phyloP scores from a whole-genome alignment of 345 rosid genomes.

The Syzygium aqueum region DNA sequence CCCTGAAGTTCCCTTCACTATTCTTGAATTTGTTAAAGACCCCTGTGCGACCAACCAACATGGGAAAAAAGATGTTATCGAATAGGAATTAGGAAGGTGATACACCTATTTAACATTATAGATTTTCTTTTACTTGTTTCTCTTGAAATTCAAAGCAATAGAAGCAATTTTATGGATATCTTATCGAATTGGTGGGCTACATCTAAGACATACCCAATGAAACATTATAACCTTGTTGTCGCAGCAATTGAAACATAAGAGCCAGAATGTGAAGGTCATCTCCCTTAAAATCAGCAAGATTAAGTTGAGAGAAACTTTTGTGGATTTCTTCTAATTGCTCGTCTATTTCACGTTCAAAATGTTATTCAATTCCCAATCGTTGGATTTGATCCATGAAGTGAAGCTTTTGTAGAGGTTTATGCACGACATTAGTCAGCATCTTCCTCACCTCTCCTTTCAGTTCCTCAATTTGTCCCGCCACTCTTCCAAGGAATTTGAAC shows the following conservation, averaged over 20 bases:
- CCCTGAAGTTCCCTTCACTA: neutral
- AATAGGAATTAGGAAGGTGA: neutral
- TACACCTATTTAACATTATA: neutral
- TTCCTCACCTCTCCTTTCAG: constrained; percentile 7
- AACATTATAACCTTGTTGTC: neutral
- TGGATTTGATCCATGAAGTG: constrained; percentile 21
- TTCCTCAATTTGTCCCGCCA: neutral
- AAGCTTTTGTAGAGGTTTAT: neutral
- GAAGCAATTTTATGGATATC: neutral
- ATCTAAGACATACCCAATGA: neutral
- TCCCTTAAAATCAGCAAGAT: neutral
- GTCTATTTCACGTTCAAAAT: constrained; percentile 31
- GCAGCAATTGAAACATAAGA: neutral
- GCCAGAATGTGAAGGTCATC: neutral
- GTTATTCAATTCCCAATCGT: constrained; percentile 30
- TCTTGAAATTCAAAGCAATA: neutral
- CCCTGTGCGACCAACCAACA: neutral
- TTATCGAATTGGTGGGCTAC: neutral
- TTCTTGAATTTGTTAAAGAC: neutral
- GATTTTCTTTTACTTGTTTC: neutral
- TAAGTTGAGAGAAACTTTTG: neutral
- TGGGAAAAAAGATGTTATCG: neutral
- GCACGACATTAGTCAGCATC: neutral
- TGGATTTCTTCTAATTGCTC: neutral
- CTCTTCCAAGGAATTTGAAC: neutral